Evolutionary conservation across 805 yeast genomes (phyloP).

Genomic region (Myxozyma neotropica): DNA sequence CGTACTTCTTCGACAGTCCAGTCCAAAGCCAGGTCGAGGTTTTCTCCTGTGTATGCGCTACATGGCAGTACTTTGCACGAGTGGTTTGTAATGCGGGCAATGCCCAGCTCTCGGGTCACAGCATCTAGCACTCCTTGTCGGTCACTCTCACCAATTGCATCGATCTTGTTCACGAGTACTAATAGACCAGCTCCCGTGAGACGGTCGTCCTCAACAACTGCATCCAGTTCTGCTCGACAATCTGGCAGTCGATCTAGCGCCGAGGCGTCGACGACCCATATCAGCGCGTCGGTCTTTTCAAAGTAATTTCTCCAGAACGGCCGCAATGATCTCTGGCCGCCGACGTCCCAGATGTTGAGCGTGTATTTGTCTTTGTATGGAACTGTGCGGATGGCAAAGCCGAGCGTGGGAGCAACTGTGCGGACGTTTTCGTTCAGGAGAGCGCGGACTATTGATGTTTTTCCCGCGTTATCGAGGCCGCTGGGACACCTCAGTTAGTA

Average conservation of each 20-base stretch:
- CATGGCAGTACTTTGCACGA: slow-evolving; percentile 50
- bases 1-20: slow-evolving; percentile 50
- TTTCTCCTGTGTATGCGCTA: slow-evolving; percentile 53
- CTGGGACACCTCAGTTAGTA: slow-evolving; percentile 30
- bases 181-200: slow-evolving; percentile 70
- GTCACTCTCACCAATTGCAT: slow-evolving; percentile 45
- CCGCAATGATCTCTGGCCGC: slow-evolving; percentile 82
- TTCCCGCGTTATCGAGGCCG: slow-evolving; percentile 91
- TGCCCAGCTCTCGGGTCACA: slow-evolving; percentile 37
- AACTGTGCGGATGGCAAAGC: slow-evolving; percentile 76
- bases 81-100: slow-evolving; percentile 46
- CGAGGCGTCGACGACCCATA: slow-evolving; percentile 83
- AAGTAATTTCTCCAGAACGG: slow-evolving; percentile 94
- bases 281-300: slow-evolving; percentile 72
- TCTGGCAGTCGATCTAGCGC: slow-evolving; percentile 65
- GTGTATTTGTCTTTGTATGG: slow-evolving; percentile 41
- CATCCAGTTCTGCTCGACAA: slow-evolving; percentile 64
- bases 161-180: slow-evolving; percentile 75
- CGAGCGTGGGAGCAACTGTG: slow-evolving; percentile 83
- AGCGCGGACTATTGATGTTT: slow-evolving; percentile 75
- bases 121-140: background rate
- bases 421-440: slow-evolving; percentile 54
- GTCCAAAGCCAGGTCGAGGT: slow-evolving; percentile 47
- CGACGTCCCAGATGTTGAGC: slow-evolving; percentile 68
- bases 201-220: slow-evolving; percentile 65